A percentile compares a stretch with the other conserved stretches of the same genome.
phyloP scores from a whole-genome alignment of 306 rosid genomes.

The Lagenaria siceraria region DNA sequence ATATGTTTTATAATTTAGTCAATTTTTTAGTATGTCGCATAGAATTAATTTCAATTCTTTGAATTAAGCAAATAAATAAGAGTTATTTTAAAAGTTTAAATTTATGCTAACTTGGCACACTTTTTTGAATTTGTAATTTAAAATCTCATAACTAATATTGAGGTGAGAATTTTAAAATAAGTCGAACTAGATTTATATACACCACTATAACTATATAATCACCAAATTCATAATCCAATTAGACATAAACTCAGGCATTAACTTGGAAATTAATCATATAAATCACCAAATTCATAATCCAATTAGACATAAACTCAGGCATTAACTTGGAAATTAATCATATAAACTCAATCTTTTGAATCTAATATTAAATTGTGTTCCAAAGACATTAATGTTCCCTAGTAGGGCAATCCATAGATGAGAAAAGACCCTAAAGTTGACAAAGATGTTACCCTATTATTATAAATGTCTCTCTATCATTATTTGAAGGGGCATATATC shows the following conservation, averaged over 20 bases:
- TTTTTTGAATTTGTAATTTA: too few species aligned
- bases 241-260: not conserved
- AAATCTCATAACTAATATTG: too few species aligned
- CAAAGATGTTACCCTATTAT: not conserved
- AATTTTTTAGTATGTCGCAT: too few species aligned
- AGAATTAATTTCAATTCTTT: too few species aligned
- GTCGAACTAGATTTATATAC: not conserved
- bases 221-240: not conserved
- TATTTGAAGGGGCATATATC: conserved; percentile 5
- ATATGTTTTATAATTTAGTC: too few species aligned
- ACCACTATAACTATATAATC: not conserved
- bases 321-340: not conserved
- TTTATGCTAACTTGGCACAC: too few species aligned
- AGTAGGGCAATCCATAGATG: not conserved
- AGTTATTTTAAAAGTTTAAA: too few species aligned
- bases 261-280: not conserved
- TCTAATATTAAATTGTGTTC: not conserved
- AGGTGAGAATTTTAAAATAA: too few species aligned
- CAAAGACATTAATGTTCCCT: not conserved
- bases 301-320: not conserved
- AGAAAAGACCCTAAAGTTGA: not conserved
- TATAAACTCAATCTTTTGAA: not conserved
- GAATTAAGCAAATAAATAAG: too few species aligned
- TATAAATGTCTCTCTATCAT: not conserved
- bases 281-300: not conserved